phyloP scores from a whole-genome alignment of 2,329 filamentous ascomycete genomes.

The Didymella pinodella region DNA sequence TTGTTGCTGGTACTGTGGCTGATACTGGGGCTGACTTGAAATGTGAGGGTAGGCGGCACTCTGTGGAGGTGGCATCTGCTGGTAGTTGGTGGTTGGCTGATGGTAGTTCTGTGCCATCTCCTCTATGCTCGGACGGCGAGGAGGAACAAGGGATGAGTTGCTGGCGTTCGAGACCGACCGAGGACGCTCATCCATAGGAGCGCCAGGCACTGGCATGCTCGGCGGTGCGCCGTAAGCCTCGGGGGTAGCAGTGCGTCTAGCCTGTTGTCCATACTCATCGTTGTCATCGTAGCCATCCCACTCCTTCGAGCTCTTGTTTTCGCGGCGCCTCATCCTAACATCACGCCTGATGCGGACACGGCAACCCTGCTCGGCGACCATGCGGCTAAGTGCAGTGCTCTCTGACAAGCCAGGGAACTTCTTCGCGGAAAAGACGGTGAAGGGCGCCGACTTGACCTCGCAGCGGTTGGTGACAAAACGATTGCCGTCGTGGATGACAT shows the following conservation, averaged over 20 bases:
- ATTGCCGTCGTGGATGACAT: conserved; percentile 51
- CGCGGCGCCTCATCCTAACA: conserved; percentile 87
- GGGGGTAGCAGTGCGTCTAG: conserved; percentile 60
- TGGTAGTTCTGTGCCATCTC: conserved; percentile 55
- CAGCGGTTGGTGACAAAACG: conserved; percentile 81
- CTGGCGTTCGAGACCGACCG: conserved; percentile 69
- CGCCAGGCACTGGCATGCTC: conserved; percentile 23
- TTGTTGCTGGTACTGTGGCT: conserved; percentile 47
- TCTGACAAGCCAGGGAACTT: conserved; percentile 95
- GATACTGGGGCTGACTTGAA: conserved; percentile 48
- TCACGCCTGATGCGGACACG: conserved; percentile 94
- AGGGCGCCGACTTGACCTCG: conserved; percentile 86
- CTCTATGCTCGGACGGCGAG: conserved; percentile 56
- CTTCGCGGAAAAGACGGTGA: conserved; percentile 94
- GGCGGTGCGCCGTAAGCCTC: conserved; percentile 57
- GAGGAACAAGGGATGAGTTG: conserved; percentile 47
- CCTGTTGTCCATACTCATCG: conserved; percentile 55
- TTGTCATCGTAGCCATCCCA: conserved; percentile 71
- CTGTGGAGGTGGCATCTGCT: conserved; percentile 53
- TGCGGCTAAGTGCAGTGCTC: conserved; percentile 86
- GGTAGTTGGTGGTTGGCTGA: conserved; percentile 43
- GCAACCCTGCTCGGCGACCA: conserved; percentile 95
- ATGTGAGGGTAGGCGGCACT: conserved; percentile 51
- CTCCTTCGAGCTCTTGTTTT: conserved; percentile 72
- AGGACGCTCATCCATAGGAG: conserved; percentile 56